These are phyloP conservation scores for Oryza rufipogon DNA, from an alignment of 176 grass and related monocot genomes.

Conservation along the genomic window DNA sequence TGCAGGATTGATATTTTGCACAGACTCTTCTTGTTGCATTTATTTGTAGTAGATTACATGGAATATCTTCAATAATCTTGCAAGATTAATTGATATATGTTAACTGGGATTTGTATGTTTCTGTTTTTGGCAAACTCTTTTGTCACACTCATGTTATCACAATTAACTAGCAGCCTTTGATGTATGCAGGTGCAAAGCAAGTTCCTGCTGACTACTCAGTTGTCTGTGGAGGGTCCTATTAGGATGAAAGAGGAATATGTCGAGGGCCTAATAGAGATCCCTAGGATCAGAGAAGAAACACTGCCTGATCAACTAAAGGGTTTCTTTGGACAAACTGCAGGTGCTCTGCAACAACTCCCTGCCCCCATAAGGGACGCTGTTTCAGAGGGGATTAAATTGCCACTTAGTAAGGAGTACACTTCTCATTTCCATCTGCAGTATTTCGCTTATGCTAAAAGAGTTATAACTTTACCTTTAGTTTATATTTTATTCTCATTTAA, in stretches of 20 bases:
- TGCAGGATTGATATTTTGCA: neutral
- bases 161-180: neutral
- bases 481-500: neutral
- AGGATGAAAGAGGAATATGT: constrained; percentile 94
- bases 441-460: neutral
- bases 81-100: constrained; percentile 10
- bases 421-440: neutral
- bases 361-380: constrained; percentile 75
- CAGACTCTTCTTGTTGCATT: neutral
- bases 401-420: constrained; percentile 70
- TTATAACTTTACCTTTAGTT: neutral
- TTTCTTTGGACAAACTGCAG: constrained; percentile 69
- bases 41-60: neutral
- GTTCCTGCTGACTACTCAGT: constrained; percentile 73
- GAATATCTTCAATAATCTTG: constrained; percentile 15
- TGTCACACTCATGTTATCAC: constrained; percentile 10
- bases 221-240: constrained; percentile 84
- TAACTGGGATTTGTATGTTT: constrained; percentile 13
- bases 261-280: constrained; percentile 73
- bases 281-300: constrained; percentile 68
- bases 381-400: constrained; percentile 76
- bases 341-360: constrained; percentile 80
- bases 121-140: neutral
- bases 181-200: constrained; percentile 87
- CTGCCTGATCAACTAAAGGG: constrained; percentile 83